Conservation (phyloP, 2,329 filamentous ascomycete species). For the Claviceps spartinae region DNA sequence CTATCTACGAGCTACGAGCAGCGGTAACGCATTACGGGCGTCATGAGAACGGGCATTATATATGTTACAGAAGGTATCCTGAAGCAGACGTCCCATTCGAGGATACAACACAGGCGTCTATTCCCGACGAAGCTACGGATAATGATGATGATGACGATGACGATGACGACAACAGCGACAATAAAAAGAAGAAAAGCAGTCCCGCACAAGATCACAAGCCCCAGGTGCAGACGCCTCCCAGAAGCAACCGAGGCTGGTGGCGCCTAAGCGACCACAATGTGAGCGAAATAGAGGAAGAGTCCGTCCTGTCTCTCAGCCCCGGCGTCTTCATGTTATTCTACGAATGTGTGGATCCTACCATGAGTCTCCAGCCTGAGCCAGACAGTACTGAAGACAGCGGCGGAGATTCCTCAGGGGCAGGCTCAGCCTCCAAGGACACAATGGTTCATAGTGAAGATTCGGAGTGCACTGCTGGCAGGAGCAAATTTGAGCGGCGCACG, state of each 20-base stretch:
- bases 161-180: neutral
- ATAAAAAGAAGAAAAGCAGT: constrained; percentile 4
- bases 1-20: constrained; percentile 64
- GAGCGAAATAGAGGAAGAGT: constrained; percentile 54
- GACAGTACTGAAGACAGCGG: constrained; percentile 11
- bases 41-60: constrained; percentile 92
- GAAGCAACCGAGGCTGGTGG: constrained; percentile 57
- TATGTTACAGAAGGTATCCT: constrained; percentile 70
- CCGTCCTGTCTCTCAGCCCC: constrained; percentile 54
- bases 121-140: constrained; percentile 1
- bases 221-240: constrained; percentile 2
- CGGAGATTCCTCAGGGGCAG: neutral
- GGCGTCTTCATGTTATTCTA: constrained; percentile 98
- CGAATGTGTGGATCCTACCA: constrained; percentile 50
- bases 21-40: constrained; percentile 80
- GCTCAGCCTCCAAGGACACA: neutral
- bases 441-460: neutral
- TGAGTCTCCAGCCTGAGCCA: constrained; percentile 26
- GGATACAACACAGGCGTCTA: neutral
- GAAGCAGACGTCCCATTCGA: constrained; percentile 6
- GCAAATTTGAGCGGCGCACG: neutral
- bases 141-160: neutral
- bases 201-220: constrained; percentile 3
- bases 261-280: constrained; percentile 83
- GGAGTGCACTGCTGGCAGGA: neutral